Evolutionary conservation across 2,329 filamentous ascomycete genomes (phyloP).

Genomic region (Fusarium albidum): DNA sequence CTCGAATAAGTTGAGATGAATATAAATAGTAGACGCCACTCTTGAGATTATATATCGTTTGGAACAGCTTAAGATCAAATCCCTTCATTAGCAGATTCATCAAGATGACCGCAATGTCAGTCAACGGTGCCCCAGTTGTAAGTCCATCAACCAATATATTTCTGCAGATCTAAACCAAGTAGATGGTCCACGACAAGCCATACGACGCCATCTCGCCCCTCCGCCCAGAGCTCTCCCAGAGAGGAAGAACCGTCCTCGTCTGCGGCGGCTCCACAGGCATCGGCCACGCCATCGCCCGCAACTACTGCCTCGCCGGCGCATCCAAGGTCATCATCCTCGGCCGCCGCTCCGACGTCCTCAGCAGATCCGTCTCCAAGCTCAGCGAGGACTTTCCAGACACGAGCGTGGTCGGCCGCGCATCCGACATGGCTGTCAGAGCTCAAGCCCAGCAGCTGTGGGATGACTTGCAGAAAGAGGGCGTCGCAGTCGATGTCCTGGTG

Average conservation of each 20-base stretch:
- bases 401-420: neutral
- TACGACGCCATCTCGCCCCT: slow-evolving; percentile 50
- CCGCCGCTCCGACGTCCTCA: slow-evolving; percentile 19
- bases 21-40: no score
- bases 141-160: no score
- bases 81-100: no score
- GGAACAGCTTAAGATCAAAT: no score
- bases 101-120: no score
- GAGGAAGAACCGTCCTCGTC: slow-evolving; percentile 66
- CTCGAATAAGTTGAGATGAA: no score
- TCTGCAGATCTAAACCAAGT: no score
- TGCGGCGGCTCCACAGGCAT: slow-evolving; percentile 73
- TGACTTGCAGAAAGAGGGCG: slow-evolving; percentile 1
- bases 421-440: slow-evolving; percentile 9
- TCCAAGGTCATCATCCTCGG: slow-evolving; percentile 49
- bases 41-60: no score
- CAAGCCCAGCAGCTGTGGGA: slow-evolving; percentile 19
- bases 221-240: slow-evolving; percentile 49
- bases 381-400: slow-evolving; percentile 13
- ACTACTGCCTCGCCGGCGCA: slow-evolving; percentile 57
- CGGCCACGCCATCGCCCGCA: slow-evolving; percentile 68
- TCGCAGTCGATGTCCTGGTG: slow-evolving; percentile 18
- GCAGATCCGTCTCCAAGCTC: slow-evolving; percentile 13
- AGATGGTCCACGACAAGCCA: slow-evolving; percentile 42
- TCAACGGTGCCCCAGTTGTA: no score